These are phyloP conservation scores for Xylariaceae sp. DNA, from an alignment of 2,329 filamentous ascomycete species.

Conservation along the genomic window DNA sequence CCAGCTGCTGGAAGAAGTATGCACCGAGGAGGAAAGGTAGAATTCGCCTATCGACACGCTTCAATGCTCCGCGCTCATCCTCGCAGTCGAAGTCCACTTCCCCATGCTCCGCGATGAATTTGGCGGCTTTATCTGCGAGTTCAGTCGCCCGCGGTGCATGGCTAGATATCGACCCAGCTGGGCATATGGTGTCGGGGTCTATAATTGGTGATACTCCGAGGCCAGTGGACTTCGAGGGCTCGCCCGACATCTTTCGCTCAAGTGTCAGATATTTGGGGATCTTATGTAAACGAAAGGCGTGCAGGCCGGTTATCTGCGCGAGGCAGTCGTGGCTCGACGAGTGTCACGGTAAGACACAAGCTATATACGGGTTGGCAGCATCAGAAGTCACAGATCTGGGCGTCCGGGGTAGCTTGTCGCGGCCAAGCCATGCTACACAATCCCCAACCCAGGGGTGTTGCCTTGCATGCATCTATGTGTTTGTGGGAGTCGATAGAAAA, in stretches of 20 bases:
- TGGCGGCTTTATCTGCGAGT: constrained; percentile 38
- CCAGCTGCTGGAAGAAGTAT: constrained; percentile 55
- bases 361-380: too few species aligned
- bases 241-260: constrained; percentile 17
- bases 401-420: too few species aligned
- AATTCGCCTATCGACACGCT: constrained; percentile 44
- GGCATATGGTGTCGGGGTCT: constrained; percentile 20
- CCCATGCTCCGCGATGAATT: constrained; percentile 38
- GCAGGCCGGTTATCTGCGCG: too few species aligned
- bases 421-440: neutral
- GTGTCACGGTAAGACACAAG: too few species aligned
- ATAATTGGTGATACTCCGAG: constrained; percentile 4
- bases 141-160: constrained; percentile 9
- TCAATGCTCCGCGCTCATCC: constrained; percentile 42
- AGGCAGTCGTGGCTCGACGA: too few species aligned
- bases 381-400: too few species aligned
- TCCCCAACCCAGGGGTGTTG: too few species aligned
- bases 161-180: constrained; percentile 3
- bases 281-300: too few species aligned
- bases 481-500: too few species aligned
- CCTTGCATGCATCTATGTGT: too few species aligned
- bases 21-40: constrained; percentile 47
- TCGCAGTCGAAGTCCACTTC: constrained; percentile 41
- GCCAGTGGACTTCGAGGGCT: constrained; percentile 8
- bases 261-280: too few species aligned